Evolutionary conservation across 176 grass and related monocot genomes (phyloP).

Genomic region (maize (Zea mays)): Zm-B73-REFERENCE-NAM-5.0 NC_050097.1:33385001-33385500

Average conservation of each 20-base stretch:
- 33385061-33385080: not conserved
- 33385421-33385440: slow-evolving; percentile 85
- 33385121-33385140: slow-evolving; percentile 82
- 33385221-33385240: slow-evolving; percentile 80
- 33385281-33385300: slow-evolving; percentile 80
- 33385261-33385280: slow-evolving; percentile 70
- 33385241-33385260: slow-evolving; percentile 83
- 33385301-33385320: slow-evolving; percentile 75
- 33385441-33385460: slow-evolving; percentile 69
- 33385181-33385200: slow-evolving; percentile 68
- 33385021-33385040: not conserved
- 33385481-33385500: slow-evolving; percentile 66
- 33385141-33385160: slow-evolving; percentile 70
- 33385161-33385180: slow-evolving; percentile 87
- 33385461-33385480: slow-evolving; percentile 61
- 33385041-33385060: not conserved
- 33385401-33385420: slow-evolving; percentile 83
- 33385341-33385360: slow-evolving; percentile 62
- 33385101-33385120: slow-evolving; percentile 70
- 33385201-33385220: slow-evolving; percentile 54
- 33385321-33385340: slow-evolving; percentile 56
- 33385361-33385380: not conserved
- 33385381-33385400: slow-evolving; percentile 72
- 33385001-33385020: not conserved
- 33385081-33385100: slow-evolving; percentile 66